Evolutionary conservation across 306 rosid genomes (phyloP), one percentile per base, ranked within the genome.

Genomic region (Quercus mongolica): DNA sequence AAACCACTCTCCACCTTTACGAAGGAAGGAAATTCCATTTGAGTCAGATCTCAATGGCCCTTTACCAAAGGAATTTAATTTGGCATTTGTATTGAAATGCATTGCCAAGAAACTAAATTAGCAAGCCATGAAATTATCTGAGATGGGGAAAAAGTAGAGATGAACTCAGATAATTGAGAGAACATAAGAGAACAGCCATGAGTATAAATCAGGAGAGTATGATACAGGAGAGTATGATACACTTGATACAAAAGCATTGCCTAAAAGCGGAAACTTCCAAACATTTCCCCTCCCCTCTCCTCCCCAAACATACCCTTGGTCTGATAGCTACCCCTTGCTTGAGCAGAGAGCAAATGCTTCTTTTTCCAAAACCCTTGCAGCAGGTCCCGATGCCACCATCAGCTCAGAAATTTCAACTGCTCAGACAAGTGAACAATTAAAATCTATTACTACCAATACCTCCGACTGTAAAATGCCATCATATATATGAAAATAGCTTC

Each of bases 351-450:
- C 73, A 62, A 56, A 75, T 46, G 38, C 65, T 70, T 76, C 81
- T 80, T 54, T 76, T 78, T 41, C 78, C 81, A 38, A 55, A 80
- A 74, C 76, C 44, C 77, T 78, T 70, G 79, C 30, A 67, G 20
- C 56, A 55, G n/a, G 41, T 61, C 63, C 33, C 12, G 76, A 81
- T 64, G 56, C 54, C 74, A 38, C 49, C 73, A 30, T 73, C 52
- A 26, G 75, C 80, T 54, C 81, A 62, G 57, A 54, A 54, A 75
- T 67, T 14, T 68, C 54, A 56, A 52, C 35, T 28, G 83, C 90
- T 82, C 46, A 79, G 56, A 78, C 71, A 78, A 63, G 71, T 51
- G 49, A 83, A 71, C 13, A 62, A 52, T 25, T 18, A 71, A 79
- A 18, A 52, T 15, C 2, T 3, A 26, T 46, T 46, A 73, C 31